Conservation (phyloP, 2,329 filamentous ascomycete genomes). For the Hymenoscyphus repandus region DNA sequence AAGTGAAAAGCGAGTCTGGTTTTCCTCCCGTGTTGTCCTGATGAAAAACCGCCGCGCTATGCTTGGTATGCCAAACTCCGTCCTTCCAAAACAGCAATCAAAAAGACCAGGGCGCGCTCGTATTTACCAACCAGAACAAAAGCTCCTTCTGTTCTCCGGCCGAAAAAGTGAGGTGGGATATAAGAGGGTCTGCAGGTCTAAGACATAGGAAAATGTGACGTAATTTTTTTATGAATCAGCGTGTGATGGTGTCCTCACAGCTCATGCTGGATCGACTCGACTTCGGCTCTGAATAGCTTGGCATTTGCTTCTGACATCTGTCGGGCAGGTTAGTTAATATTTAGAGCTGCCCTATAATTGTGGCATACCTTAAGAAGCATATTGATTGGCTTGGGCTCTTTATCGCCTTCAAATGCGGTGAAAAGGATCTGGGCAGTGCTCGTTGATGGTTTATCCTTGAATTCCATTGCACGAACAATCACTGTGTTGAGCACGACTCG, state of each 20-base stretch:
- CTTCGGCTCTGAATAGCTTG: constrained; percentile 29
- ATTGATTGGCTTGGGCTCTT: constrained; percentile 48
- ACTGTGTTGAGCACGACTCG: constrained; percentile 82
- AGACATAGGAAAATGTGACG: constrained; percentile 18
- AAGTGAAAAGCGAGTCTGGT: no score
- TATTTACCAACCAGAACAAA: constrained; percentile 10
- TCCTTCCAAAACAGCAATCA: no score
- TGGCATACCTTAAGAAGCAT: constrained; percentile 55
- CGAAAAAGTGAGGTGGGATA: no score
- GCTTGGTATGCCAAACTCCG: constrained; percentile 27
- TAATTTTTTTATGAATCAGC: not conserved
- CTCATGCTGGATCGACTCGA: constrained; percentile 32
- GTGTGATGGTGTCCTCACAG: constrained; percentile 16
- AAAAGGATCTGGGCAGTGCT: constrained; percentile 54
- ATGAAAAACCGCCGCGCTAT: constrained; percentile 24
- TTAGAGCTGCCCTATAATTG: not conserved
- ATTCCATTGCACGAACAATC: constrained; percentile 72
- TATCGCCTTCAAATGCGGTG: constrained; percentile 55
- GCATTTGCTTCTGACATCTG: constrained; percentile 32
- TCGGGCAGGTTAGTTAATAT: not conserved
- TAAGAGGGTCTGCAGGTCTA: no score
- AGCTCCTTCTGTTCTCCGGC: no score
- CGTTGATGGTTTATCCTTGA: constrained; percentile 67
- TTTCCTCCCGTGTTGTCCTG: no score
- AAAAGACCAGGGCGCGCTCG: no score